Percentiles rank a stretch among this genome's conserved stretches.
phyloP scores from a whole-genome alignment of 345 rosid genomes.

The Melaleuca quinquenervia region DNA sequence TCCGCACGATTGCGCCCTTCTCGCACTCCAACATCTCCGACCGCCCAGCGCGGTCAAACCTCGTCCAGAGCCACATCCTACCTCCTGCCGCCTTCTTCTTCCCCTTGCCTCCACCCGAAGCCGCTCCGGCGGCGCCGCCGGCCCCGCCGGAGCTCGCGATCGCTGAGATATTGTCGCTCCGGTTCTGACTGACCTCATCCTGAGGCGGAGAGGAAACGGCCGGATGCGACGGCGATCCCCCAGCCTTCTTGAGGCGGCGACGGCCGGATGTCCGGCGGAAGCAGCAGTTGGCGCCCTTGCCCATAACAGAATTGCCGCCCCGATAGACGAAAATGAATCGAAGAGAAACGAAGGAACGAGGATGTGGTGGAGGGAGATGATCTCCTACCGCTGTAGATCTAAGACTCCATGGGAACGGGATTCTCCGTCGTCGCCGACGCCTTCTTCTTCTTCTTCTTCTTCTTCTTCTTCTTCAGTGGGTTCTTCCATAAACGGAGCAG shows the following conservation, averaged over 20 bases:
- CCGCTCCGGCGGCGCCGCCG: conserved; percentile 7
- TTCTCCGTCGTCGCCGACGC: background rate
- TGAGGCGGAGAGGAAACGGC: conserved; percentile 1
- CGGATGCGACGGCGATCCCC: conserved; percentile 3
- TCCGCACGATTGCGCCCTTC: conserved; percentile 62
- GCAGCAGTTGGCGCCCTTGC: conserved; percentile 24
- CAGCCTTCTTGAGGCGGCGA: conserved; percentile 28
- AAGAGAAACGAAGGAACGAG: background rate
- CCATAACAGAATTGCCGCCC: conserved; percentile 17
- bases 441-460: background rate
- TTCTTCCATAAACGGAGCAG: conserved; percentile 4
- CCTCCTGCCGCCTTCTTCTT: conserved; percentile 91
- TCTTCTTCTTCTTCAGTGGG: background rate
- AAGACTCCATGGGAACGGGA: background rate
- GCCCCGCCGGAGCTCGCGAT: conserved; percentile 5
- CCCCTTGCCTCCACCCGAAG: conserved; percentile 22
- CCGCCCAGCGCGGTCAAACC: conserved; percentile 63
- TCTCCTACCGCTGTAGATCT: background rate
- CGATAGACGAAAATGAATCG: background rate
- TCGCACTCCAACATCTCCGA: conserved; percentile 82
- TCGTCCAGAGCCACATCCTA: conserved; percentile 94
- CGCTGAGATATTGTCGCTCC: background rate
- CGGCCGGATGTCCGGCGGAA: conserved; percentile 39
- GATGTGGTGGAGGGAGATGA: background rate
- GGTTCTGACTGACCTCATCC: background rate